A percentile compares a stretch with the other conserved stretches of the same genome.
These are phyloP conservation scores for Crepidotus variabilis DNA, from an alignment of 768 basidiomycete genomes.

Conservation along the genomic window DNA sequence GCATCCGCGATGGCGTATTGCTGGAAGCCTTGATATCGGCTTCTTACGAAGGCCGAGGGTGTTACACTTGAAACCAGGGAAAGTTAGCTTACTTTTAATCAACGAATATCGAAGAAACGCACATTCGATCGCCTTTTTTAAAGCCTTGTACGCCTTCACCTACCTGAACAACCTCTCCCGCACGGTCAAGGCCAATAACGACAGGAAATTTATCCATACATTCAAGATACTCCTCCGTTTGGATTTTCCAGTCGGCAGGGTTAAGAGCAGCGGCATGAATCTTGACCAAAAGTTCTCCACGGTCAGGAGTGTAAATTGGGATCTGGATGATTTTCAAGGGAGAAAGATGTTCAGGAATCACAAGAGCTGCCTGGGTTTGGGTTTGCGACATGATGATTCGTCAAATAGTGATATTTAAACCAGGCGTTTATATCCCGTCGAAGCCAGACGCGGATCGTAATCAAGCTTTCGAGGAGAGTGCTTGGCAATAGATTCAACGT, in stretches of 20 bases:
- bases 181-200: constrained; percentile 11
- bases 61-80: neutral
- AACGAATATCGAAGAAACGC: neutral
- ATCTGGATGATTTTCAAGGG: neutral
- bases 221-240: constrained; percentile 5
- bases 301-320: constrained; percentile 4
- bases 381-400: too few relatives aligned
- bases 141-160: constrained; percentile 12
- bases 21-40: constrained; percentile 4
- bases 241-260: constrained; percentile 20
- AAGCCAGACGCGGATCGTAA: too few relatives aligned
- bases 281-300: constrained; percentile 18
- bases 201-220: constrained; percentile 10
- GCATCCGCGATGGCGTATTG: constrained; percentile 4
- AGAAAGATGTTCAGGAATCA: neutral
- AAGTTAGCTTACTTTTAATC: neutral
- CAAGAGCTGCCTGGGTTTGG: neutral
- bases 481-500: too few relatives aligned
- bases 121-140: constrained; percentile 15
- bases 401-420: too few relatives aligned
- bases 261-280: constrained; percentile 17
- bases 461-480: too few relatives aligned
- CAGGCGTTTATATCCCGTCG: too few relatives aligned
- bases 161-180: constrained; percentile 13
- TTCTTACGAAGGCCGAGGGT: neutral